phyloP scores from a whole-genome alignment of 1,139 yeast genomes.

The Protomyces arabidopsidicola region DNA sequence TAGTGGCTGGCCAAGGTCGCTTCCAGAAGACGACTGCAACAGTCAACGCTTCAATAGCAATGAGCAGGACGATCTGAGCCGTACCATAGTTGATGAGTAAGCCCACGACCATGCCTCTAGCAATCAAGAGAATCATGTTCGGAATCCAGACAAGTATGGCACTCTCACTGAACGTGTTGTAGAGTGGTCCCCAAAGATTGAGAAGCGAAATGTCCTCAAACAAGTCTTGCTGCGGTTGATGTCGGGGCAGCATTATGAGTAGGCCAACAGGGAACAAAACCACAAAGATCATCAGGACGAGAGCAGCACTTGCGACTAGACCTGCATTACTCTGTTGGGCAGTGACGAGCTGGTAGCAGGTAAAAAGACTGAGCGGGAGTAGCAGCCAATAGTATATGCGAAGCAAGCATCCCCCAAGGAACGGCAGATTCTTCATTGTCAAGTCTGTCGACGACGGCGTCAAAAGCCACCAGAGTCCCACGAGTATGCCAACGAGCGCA shows the following conservation, averaged over 20 bases:
- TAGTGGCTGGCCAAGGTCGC: conserved; percentile 38
- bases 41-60: conserved; percentile 37
- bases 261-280: conserved; percentile 34
- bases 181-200: conserved; percentile 39
- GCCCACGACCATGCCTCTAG: conserved; percentile 40
- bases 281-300: conserved; percentile 37
- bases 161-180: conserved; percentile 36
- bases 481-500: conserved; percentile 17
- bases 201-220: conserved; percentile 38
- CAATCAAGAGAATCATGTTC: conserved; percentile 33
- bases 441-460: conserved; percentile 13
- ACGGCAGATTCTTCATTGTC: conserved; percentile 16
- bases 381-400: conserved; percentile 34
- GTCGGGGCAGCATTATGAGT: conserved; percentile 32
- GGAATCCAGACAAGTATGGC: conserved; percentile 31
- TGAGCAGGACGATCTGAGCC: conserved; percentile 40
- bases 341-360: conserved; percentile 39
- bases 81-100: conserved; percentile 40
- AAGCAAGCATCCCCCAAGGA: conserved; percentile 15
- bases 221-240: conserved; percentile 34
- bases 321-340: conserved; percentile 34
- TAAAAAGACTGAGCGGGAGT: conserved; percentile 38
- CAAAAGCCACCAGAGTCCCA: conserved; percentile 20
- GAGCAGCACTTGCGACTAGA: conserved; percentile 37
- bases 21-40: conserved; percentile 34